Evolutionary conservation across 2,329 filamentous ascomycete genomes (phyloP), one percentile per base, ranked within the genome.

Genomic region (Atkinsonella hypoxylon): DNA sequence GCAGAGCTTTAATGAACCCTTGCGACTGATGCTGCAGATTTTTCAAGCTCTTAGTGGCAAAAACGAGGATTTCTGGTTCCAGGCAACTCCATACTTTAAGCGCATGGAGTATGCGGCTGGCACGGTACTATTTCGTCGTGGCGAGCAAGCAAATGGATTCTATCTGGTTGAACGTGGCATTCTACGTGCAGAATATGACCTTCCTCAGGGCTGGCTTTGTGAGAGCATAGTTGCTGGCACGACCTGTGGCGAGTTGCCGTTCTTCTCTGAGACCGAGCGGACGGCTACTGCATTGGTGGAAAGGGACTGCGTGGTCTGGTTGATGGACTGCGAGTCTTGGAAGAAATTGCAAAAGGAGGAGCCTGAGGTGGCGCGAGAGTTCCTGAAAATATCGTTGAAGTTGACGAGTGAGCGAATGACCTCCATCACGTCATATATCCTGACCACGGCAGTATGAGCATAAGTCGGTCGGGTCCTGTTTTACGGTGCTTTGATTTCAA

Each of bases 21-120:
- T 97, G 8, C 86, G 88, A 1, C 80, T 98, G 45, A 88, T 98
- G 66, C 77, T 98, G 22, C 91, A 96, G 64, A 88, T 93, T n/a
- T 97, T 98, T 70, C 85, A 93, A 62, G 87, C 89, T 43, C 73
- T 96, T 12, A 94, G 87, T 48, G 74, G 81, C 48, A 82, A 87
- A 65, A 93, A 91, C 61, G 89, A 95, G 65, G 90, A 96, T 66
- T 97, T 97, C 64, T 98, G 93, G 93, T 91, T 90, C 67, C 81
- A 81, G 1, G 83, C 83, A 0, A 80, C 81, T 4, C 73, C 78
- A 0, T 97, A 86, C 69, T 96, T 98, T 62, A 69, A 72, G 39
- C 79, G 81, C 43, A 79, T 79, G 54, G 79, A 85, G 53, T 87
- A 84, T 55, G 58, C 75, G 0, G 76, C 82, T 0, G 89, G 87